phyloP scores from a whole-genome alignment of 352 stramenopile genomes.

The Pilasporangium apinafurcum region DNA sequence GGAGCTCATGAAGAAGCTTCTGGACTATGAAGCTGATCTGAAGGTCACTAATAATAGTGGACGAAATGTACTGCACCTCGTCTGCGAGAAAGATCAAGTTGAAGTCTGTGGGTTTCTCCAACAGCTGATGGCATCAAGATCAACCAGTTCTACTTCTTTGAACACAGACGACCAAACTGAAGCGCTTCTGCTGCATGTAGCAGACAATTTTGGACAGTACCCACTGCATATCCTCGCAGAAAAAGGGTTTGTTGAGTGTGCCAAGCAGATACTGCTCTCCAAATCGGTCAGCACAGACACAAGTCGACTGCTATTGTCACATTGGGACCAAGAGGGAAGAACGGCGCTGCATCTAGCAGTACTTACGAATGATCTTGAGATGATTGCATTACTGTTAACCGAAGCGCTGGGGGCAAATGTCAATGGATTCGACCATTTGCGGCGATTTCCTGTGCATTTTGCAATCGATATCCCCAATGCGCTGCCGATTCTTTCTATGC shows the following conservation, averaged over 20 bases:
- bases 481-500: slow-evolving; percentile 10
- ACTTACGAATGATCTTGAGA: slow-evolving; percentile 17
- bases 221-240: slow-evolving; percentile 40
- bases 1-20: slow-evolving; percentile 28
- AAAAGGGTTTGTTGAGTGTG: slow-evolving; percentile 47
- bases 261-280: slow-evolving; percentile 26
- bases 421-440: slow-evolving; percentile 22
- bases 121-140: too few relatives aligned
- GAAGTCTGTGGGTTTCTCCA: slow-evolving; percentile 43
- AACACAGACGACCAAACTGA: background rate
- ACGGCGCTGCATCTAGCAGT: slow-evolving; percentile 39
- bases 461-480: slow-evolving; percentile 19
- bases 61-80: slow-evolving; percentile 48
- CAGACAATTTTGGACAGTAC: slow-evolving; percentile 19
- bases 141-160: background rate
- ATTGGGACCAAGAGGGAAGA: slow-evolving; percentile 17
- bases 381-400: slow-evolving; percentile 23
- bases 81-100: slow-evolving; percentile 54
- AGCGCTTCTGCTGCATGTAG: slow-evolving; percentile 13
- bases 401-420: slow-evolving; percentile 6
- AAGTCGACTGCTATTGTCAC: slow-evolving; percentile 15
- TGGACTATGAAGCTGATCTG: slow-evolving; percentile 18
- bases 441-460: slow-evolving; percentile 29
- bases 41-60: slow-evolving; percentile 15
- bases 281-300: slow-evolving; percentile 3